phyloP scores from a whole-genome alignment of 148 eudicot genomes.

The Nepenthes gracilis region DNA sequence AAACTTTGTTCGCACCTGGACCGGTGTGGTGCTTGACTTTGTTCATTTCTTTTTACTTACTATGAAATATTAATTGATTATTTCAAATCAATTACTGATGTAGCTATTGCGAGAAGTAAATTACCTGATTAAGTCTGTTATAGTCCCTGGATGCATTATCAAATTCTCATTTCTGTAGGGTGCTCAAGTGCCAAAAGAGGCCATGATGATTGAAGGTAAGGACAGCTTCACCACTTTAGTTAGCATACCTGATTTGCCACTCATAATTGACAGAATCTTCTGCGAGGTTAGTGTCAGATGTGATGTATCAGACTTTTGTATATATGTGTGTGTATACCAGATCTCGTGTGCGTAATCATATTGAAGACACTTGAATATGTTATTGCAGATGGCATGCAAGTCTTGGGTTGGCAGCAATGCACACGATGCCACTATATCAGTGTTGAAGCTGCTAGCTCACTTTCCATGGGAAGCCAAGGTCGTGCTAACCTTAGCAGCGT shows the following conservation, averaged over 20 bases:
- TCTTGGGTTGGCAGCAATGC: slow-evolving; percentile 24
- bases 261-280: slow-evolving; percentile 16
- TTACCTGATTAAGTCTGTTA: background rate
- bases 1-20: slow-evolving; percentile 11
- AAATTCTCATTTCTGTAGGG: background rate
- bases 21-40: slow-evolving; percentile 9
- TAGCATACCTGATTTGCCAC: slow-evolving; percentile 18
- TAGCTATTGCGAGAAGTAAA: background rate
- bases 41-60: no score
- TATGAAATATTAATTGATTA: background rate
- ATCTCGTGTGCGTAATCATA: background rate
- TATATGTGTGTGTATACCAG: background rate
- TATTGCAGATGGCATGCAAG: slow-evolving; percentile 27
- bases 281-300: slow-evolving; percentile 13
- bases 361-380: background rate
- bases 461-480: slow-evolving; percentile 49
- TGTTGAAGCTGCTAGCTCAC: slow-evolving; percentile 15
- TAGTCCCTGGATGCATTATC: background rate
- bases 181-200: slow-evolving; percentile 8
- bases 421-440: slow-evolving; percentile 24
- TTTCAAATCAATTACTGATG: background rate
- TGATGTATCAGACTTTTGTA: background rate
- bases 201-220: slow-evolving; percentile 5
- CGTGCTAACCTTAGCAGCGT: slow-evolving; percentile 33
- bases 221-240: slow-evolving; percentile 4